Evolutionary conservation across 352 stramenopile species (phyloP), one percentile per base, ranked within the genome.

Genomic region (Globisporangium recalcitrans): DNA sequence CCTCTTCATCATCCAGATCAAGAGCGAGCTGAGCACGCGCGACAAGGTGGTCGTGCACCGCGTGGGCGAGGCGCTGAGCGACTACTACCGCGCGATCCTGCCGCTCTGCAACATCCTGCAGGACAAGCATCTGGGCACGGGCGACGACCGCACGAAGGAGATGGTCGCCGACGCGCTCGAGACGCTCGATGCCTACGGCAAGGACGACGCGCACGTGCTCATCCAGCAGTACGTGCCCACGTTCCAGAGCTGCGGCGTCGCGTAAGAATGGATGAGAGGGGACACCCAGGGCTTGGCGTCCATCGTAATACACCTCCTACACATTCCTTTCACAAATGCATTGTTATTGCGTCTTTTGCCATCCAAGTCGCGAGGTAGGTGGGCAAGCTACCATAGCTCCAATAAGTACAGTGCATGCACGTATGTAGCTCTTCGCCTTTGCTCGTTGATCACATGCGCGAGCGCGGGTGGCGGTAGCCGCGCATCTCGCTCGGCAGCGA

Each of bases 401-500:
- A 40, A 14, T 32, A 26, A 3, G 46, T 31, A 26, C 14, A 19
- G 22, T 52, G 22, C 48, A 19, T 9, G 24, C 26, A 22, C 21
- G n/a, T 27, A 26, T 19, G 19, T 26, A 42, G 19, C 16, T 56
- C 49, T 40, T 19, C 10, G 38, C 16, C 5, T n/a, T 14, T 34
- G 46, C 46, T 52, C 11, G n/a, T 14, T 4, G 4, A 40, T 70
- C 80, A 93, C 68, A 95, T 93, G 57, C 89, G 86, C 64, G 87
- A 93, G 70, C 85, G 79, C 31, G 88, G 90, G 75, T 96, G 88
- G 61, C 80, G 86, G 71, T 97, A 97, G 58, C 86, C 78, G 52
- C 82, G 77, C 82, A 97, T 91, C 62, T 95, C 81, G 55, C 82
- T 78, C 24, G 89, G 90, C 63, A 97, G 69, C 36, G 88, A 97